Evolutionary conservation across 148 eudicot genomes (phyloP).

Genomic region (Arbutus unedo): DNA sequence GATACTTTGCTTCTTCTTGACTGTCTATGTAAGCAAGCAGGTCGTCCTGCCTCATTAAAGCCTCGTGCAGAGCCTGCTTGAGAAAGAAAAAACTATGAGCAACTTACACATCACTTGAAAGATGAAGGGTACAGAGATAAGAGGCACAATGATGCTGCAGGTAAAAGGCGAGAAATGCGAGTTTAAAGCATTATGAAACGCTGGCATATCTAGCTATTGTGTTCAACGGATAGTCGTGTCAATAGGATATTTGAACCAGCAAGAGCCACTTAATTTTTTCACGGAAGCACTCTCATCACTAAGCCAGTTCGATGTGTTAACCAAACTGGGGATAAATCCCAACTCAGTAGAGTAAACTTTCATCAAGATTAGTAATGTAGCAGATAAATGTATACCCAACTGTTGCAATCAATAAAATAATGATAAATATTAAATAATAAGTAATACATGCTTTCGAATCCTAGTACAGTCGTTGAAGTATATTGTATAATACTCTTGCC

Average conservation of each 20-base stretch:
- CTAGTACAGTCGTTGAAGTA: too few species aligned
- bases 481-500: too few species aligned
- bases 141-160: neutral
- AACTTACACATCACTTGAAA: neutral
- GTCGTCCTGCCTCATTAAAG: conserved; percentile 85
- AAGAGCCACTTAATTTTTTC: neutral
- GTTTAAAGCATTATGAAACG: neutral
- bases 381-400: neutral
- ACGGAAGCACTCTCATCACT: neutral
- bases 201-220: too few species aligned
- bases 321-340: neutral
- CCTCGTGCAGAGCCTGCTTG: conserved; percentile 60
- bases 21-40: conserved; percentile 88
- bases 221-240: neutral
- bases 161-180: neutral
- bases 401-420: too few species aligned
- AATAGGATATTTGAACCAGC: neutral
- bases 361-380: neutral
- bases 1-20: conserved; percentile 69
- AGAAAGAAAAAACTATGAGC: neutral
- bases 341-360: neutral
- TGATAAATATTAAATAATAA: too few species aligned
- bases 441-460: too few species aligned
- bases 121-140: neutral
- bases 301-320: neutral